phyloP scores from a whole-genome alignment of 106 monocot species.

The Acorus calamus region DNA sequence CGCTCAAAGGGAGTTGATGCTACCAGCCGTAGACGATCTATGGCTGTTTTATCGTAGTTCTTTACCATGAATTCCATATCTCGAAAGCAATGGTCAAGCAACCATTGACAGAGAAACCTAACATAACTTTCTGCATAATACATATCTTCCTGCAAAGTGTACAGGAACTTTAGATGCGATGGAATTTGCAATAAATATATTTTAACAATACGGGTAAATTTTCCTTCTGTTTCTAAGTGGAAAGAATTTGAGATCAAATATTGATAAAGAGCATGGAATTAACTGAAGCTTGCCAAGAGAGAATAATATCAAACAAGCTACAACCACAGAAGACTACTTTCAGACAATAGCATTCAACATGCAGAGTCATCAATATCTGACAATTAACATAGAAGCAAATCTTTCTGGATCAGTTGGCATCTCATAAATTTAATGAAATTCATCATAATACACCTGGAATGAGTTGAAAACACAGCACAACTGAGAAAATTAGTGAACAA shows the following conservation, averaged over 20 bases:
- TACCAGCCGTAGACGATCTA: constrained; percentile 63
- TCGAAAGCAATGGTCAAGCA: constrained; percentile 53
- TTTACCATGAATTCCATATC: constrained; percentile 84
- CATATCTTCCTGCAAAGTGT: constrained; percentile 61
- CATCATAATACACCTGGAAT: no score
- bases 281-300: neutral
- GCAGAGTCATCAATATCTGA: no score
- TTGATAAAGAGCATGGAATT: no score
- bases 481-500: no score
- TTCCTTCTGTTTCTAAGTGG: no score
- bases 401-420: no score
- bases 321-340: no score
- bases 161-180: neutral
- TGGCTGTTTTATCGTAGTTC: constrained; percentile 52
- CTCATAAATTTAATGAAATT: no score
- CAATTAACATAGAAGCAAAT: no score
- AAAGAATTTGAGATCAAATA: no score
- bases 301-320: neutral
- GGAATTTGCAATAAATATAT: neutral
- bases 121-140: constrained; percentile 68
- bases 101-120: constrained; percentile 63
- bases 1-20: constrained; percentile 52
- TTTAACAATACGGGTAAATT: neutral
- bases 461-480: no score
- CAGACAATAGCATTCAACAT: no score